Evolutionary conservation across 202 grass and related monocot genomes (phyloP).

Genomic region (Panicum hallii): DNA sequence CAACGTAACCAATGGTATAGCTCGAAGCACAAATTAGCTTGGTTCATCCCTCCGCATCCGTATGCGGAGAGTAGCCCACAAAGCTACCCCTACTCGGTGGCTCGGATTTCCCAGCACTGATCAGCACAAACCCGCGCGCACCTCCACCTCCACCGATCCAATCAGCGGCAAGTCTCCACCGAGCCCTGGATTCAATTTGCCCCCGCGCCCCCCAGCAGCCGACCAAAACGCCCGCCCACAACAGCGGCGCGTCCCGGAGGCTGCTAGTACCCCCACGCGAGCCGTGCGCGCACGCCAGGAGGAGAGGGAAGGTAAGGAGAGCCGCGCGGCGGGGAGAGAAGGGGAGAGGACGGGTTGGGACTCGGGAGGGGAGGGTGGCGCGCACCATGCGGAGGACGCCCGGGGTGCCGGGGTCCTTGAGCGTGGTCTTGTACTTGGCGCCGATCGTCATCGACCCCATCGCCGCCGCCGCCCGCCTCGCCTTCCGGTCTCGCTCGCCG

Average conservation of each 20-base stretch:
- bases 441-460: constrained; percentile 72
- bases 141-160: neutral
- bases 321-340: neutral
- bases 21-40: constrained; percentile 16
- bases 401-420: constrained; percentile 72
- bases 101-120: neutral
- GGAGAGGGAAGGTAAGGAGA: neutral
- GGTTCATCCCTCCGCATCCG: neutral
- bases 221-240: neutral
- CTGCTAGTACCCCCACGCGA: neutral
- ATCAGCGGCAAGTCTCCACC: constrained; percentile 8
- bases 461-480: constrained; percentile 16
- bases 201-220: neutral
- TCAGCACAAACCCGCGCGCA: neutral
- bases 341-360: neutral
- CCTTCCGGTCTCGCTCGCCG: constrained; percentile 19
- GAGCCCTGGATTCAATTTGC: neutral
- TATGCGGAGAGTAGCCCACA: neutral
- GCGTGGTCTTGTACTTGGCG: constrained; percentile 81
- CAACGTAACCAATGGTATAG: neutral
- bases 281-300: neutral
- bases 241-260: neutral
- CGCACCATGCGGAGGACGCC: constrained; percentile 90
- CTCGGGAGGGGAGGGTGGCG: neutral
- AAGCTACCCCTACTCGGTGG: neutral